Percentiles rank a stretch among this genome's conserved stretches.
phyloP scores from a whole-genome alignment of 2,329 filamentous ascomycete genomes.

The Fusarium sp. region DNA sequence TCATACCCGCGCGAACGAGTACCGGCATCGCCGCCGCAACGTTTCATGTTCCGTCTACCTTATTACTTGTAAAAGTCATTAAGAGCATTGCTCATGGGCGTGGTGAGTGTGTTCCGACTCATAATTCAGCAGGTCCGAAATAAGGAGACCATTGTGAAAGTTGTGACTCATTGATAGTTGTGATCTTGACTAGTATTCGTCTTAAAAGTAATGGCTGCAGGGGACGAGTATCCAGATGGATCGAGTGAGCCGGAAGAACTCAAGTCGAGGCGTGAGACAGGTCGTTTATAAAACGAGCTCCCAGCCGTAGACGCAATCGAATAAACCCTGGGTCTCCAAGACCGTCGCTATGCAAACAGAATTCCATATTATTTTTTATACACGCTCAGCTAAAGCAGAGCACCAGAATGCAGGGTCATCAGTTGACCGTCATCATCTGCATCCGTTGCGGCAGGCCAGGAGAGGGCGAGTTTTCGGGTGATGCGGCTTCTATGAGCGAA shows the following conservation, averaged over 20 bases:
- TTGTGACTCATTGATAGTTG: conserved; percentile 6
- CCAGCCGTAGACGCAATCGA: conserved; percentile 34
- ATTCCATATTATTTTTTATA: conserved; percentile 52
- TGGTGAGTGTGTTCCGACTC: conserved; percentile 28
- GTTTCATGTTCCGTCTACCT: conserved; percentile 49
- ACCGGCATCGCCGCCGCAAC: conserved; percentile 42
- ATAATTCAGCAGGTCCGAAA: conserved; percentile 17
- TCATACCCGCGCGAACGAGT: conserved; percentile 47
- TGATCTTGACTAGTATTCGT: conserved; percentile 6
- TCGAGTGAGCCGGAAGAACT: conserved; percentile 17
- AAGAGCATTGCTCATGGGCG: conserved; percentile 43
- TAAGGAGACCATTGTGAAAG: conserved; percentile 11
- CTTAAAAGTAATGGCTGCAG: conserved; percentile 10
- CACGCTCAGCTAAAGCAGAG: conserved; percentile 47
- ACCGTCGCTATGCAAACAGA: conserved; percentile 59
- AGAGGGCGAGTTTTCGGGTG: conserved; percentile 68
- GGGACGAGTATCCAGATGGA: conserved; percentile 26
- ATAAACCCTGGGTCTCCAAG: conserved; percentile 41
- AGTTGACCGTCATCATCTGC: conserved; percentile 77
- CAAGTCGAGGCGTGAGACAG: conserved; percentile 18
- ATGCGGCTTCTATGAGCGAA: conserved; percentile 64
- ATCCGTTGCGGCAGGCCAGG: conserved; percentile 67
- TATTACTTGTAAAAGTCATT: conserved; percentile 50
- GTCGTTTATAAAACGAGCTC: conserved; percentile 24
- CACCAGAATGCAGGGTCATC: conserved; percentile 44